phyloP scores from a whole-genome alignment of 2,329 filamentous ascomycete species.

The Scortechinia acanthostroma region DNA sequence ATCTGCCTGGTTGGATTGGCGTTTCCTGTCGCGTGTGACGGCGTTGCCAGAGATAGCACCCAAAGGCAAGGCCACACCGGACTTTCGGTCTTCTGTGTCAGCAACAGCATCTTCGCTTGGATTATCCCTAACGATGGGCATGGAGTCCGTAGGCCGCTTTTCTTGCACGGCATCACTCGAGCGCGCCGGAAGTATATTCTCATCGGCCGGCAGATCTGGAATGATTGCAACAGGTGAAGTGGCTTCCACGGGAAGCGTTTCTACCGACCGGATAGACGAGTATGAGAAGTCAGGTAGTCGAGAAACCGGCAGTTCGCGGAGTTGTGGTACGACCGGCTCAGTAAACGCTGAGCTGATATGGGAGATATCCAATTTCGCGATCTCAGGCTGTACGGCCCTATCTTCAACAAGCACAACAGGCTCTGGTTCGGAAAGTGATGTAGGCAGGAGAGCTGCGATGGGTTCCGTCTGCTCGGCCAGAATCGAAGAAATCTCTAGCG shows the following conservation, averaged over 20 bases:
- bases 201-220: background rate
- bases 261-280: background rate
- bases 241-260: constrained; percentile 4
- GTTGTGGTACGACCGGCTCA: background rate
- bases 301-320: background rate
- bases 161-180: too few species aligned
- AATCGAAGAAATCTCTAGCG: constrained; percentile 24
- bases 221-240: background rate
- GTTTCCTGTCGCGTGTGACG: background rate
- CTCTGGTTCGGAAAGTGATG: constrained; percentile 12
- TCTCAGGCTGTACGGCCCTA: background rate
- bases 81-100: background rate
- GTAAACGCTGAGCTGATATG: background rate
- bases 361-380: background rate
- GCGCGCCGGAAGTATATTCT: background rate
- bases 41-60: constrained; percentile 1
- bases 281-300: background rate
- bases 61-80: background rate
- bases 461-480: constrained; percentile 19
- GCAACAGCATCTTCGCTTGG: background rate
- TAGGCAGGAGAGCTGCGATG: constrained; percentile 13
- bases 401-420: constrained; percentile 1
- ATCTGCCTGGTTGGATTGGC: background rate
- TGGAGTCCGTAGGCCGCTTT: background rate
- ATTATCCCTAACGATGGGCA: background rate